A percentile compares a stretch with the other conserved stretches of the same genome.
Conservation (phyloP, 805 yeast genomes). For the Wickerhamiella occidentalis region DNA sequence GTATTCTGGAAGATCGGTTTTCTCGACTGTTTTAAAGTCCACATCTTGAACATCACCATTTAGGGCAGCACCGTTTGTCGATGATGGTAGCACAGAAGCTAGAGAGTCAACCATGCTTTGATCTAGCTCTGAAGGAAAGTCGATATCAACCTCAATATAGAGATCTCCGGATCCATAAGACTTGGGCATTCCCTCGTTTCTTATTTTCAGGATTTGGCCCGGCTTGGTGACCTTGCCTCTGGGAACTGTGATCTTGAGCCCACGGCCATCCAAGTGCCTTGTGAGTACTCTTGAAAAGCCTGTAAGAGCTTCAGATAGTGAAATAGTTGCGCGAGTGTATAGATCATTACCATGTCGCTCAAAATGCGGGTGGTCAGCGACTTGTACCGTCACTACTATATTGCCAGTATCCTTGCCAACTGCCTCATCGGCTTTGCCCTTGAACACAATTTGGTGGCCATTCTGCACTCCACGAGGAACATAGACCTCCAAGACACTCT, state of each 20-base stretch:
- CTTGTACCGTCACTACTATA: constrained; percentile 49
- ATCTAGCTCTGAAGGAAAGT: constrained; percentile 18
- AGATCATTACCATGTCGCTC: constrained; percentile 52
- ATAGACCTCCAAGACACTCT: constrained; percentile 63
- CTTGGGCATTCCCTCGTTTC: constrained; percentile 19
- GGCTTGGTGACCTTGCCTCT: constrained; percentile 52
- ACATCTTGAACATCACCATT: constrained; percentile 10
- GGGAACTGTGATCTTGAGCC: constrained; percentile 50
- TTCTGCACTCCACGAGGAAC: constrained; percentile 59
- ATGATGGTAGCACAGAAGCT: constrained; percentile 9
- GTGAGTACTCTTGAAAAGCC: constrained; percentile 59
- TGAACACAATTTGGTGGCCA: constrained; percentile 47
- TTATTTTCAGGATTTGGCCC: constrained; percentile 16
- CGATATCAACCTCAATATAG: constrained; percentile 17
- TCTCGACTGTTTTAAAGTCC: constrained; percentile 11
- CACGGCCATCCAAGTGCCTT: constrained; percentile 70
- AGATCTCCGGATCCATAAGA: constrained; percentile 16
- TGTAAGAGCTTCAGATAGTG: constrained; percentile 71
- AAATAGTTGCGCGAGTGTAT: constrained; percentile 43
- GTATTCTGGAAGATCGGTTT: constrained; percentile 15
- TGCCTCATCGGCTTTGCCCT: constrained; percentile 66
- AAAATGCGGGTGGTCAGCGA: constrained; percentile 39
- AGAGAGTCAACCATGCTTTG: constrained; percentile 15
- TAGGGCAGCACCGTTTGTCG: neutral
- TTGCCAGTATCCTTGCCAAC: constrained; percentile 67